phyloP scores from a whole-genome alignment of 1,284 basidiomycete species.

The Apiotrichum porosum region DNA sequence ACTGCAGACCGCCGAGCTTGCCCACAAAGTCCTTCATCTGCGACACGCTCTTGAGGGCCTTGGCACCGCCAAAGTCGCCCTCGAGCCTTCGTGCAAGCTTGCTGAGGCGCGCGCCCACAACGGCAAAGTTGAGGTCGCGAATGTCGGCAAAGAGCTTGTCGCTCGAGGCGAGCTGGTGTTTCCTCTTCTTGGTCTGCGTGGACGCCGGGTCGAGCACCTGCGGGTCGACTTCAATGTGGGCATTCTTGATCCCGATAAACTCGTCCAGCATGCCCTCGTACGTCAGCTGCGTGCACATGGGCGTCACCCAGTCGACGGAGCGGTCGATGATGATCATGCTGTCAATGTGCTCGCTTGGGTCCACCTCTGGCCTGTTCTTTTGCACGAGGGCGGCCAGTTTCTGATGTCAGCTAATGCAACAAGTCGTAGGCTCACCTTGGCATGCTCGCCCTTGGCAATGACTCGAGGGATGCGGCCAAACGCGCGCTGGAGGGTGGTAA shows the following conservation, averaged over 20 bases:
- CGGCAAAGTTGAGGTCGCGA: constrained; percentile 87
- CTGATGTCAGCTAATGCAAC: too few species aligned
- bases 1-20: constrained; percentile 83
- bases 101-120: constrained; percentile 80
- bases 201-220: constrained; percentile 61
- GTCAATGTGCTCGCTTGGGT: constrained; percentile 60
- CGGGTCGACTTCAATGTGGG: constrained; percentile 83
- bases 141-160: constrained; percentile 83
- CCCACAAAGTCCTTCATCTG: constrained; percentile 95
- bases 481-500: constrained; percentile 76
- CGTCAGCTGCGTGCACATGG: constrained; percentile 90
- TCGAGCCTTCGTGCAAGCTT: constrained; percentile 77
- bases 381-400: constrained; percentile 69
- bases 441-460: constrained; percentile 87
- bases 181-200: constrained; percentile 66
- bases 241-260: constrained; percentile 81
- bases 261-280: constrained; percentile 98
- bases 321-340: constrained; percentile 85
- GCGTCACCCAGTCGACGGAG: constrained; percentile 91
- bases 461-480: constrained; percentile 90
- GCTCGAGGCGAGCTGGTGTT: constrained; percentile 70
- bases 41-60: constrained; percentile 69
- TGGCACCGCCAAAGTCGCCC: constrained; percentile 64
- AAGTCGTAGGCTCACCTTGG: too few species aligned
- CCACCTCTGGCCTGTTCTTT: constrained; percentile 52